Evolutionary conservation across 1,284 basidiomycete species (phyloP).

Genomic region (Entoloma clypeatum): DNA sequence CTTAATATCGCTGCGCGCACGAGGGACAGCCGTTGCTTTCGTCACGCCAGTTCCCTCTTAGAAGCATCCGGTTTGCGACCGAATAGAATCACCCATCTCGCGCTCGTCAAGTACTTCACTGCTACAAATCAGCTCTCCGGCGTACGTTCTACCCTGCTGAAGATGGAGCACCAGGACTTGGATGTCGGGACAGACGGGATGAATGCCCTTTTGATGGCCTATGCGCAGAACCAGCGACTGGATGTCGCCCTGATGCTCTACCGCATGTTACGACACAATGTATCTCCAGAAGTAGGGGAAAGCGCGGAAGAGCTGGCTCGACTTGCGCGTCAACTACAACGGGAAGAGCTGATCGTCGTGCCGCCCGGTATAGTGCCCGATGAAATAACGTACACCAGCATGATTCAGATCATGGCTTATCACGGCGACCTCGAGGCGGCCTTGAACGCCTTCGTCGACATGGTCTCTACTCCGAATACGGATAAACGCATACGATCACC

Average conservation of each 20-base stretch:
- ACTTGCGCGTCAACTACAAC: conserved; percentile 31
- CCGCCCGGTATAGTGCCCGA: conserved; percentile 49
- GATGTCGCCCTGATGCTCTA: conserved; percentile 62
- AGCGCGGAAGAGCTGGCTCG: conserved; percentile 33
- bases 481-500: conserved; percentile 33
- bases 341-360: conserved; percentile 44
- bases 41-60: conserved; percentile 50
- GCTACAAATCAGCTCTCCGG: conserved; percentile 42
- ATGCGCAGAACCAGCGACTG: conserved; percentile 47
- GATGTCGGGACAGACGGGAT: conserved; percentile 60
- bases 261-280: conserved; percentile 52
- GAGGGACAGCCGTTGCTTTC: conserved; percentile 39
- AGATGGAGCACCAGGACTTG: conserved; percentile 46
- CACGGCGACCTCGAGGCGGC: conserved; percentile 62
- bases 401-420: conserved; percentile 68
- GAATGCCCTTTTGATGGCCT: conserved; percentile 67
- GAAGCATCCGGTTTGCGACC: conserved; percentile 48
- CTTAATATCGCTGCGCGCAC: conserved; percentile 60
- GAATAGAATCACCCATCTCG: conserved; percentile 58
- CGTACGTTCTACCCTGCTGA: conserved; percentile 50
- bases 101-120: conserved; percentile 55
- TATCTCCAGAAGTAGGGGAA: conserved; percentile 29
- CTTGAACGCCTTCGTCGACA: conserved; percentile 64
- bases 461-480: conserved; percentile 51
- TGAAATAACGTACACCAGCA: conserved; percentile 60